Evolutionary conservation across 768 basidiomycete species (phyloP), one percentile per base, ranked within the genome.

Genomic region (Lentinus brumalis): DNA sequence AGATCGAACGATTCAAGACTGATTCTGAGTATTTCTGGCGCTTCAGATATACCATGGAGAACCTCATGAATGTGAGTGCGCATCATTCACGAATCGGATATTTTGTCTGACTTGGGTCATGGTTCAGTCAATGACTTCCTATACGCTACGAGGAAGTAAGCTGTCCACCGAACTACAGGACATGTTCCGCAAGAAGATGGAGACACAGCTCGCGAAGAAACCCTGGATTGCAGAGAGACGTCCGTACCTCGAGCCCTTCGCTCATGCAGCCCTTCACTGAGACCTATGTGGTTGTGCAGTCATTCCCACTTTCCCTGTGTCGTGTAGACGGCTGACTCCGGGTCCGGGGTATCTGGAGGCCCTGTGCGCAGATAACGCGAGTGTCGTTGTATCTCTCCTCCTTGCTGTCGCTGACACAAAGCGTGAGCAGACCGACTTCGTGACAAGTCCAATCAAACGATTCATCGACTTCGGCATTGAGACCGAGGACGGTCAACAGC

Each of bases 271-370:
- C 21, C 21, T 26, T 26, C 21, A 26, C 21, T 26, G 21, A 26
- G n/a, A 6, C 40, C 31, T 10, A 2, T 47, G 39, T 31, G 14
- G 6, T 18, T 30, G 9, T 14, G 6, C 52, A 51, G 38, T 57
- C 11, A 57, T 50, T 29, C 86, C 87, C 15, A 74, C 81, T 50
- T 88, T 87, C 65, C 74, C 80, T 3, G 80, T 86, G 18, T 79
- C 75, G 6, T 89, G 86, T 71, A 78, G 86, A 35, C 78, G 87
- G 18, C 71, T 88, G 50, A 89, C 87, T 0, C 86, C 87, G 2
- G 87, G 86, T 0, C 85, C 85, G 11, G 86, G 87, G 6, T 89
- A 86, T 68, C 77, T 89, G 35, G 85, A 88, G 66, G 84, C 87
- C 0, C 73, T 89, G 1, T 83, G 81, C 60, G 79, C 82, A 72